phyloP scores from a whole-genome alignment of 768 basidiomycete genomes.

The Cyclocybe cylindracea region DNA sequence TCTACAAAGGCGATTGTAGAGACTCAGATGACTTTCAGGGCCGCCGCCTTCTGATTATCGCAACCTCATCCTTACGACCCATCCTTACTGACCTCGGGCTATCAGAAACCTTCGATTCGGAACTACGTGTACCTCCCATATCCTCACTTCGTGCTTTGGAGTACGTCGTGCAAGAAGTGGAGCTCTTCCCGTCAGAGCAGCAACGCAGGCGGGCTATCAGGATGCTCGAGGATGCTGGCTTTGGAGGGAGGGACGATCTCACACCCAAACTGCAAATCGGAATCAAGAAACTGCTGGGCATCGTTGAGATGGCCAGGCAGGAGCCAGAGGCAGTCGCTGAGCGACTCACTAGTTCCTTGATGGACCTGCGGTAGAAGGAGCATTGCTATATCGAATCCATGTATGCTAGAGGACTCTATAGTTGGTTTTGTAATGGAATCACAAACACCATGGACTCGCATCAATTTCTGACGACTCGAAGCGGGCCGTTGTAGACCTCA shows the following conservation, averaged over 20 bases:
- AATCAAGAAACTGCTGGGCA: conserved; percentile 89
- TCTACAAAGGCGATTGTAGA: background rate
- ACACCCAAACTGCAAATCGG: conserved; percentile 71
- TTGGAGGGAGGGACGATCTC: conserved; percentile 47
- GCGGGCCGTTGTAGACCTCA: too few relatives aligned
- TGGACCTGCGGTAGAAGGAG: conserved; percentile 44
- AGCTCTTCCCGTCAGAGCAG: conserved; percentile 63
- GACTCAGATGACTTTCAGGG: conserved; percentile 48
- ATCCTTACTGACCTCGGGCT: conserved; percentile 89
- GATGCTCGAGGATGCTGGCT: conserved; percentile 75
- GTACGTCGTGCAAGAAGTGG: conserved; percentile 73
- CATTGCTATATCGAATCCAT: background rate
- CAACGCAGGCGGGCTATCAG: conserved; percentile 60
- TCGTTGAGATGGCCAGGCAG: conserved; percentile 96
- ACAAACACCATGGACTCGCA: too few relatives aligned
- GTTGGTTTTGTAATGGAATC: background rate
- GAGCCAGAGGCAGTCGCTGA: conserved; percentile 84
- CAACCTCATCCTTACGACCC: conserved; percentile 86
- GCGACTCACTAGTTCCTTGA: conserved; percentile 62
- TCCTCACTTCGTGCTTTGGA: conserved; percentile 71
- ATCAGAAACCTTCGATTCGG: conserved; percentile 85
- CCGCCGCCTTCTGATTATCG: conserved; percentile 87
- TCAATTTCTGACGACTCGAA: too few relatives aligned
- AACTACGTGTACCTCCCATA: conserved; percentile 84
- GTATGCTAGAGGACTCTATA: background rate